phyloP scores from a whole-genome alignment of 2,329 filamentous ascomycete species.

The Fusarium continuum region DNA sequence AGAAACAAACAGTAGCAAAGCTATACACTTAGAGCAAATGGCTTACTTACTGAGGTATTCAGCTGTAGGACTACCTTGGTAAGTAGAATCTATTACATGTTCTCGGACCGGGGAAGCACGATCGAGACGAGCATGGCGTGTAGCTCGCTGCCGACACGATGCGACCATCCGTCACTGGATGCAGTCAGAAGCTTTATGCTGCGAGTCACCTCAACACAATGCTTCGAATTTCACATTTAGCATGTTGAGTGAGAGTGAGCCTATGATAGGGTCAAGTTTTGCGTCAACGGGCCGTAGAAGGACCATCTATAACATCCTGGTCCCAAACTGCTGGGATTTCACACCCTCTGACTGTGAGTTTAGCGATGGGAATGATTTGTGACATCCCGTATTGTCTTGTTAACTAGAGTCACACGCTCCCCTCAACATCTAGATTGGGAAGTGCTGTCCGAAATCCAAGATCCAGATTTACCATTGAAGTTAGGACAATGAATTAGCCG shows the following conservation, averaged over 20 bases:
- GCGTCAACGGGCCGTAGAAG: neutral
- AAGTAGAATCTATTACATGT: neutral
- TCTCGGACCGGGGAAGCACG: neutral
- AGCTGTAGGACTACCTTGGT: neutral
- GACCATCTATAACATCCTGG: neutral
- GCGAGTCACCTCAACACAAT: neutral
- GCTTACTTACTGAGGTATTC: slow-evolving; percentile 6
- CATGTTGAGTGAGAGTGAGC: neutral
- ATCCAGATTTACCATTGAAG: neutral
- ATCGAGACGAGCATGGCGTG: slow-evolving; percentile 2
- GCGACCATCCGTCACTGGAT: neutral
- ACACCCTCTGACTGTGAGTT: slow-evolving; percentile 1
- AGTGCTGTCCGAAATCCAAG: slow-evolving; percentile 2
- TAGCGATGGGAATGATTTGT: neutral
- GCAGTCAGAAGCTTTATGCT: neutral
- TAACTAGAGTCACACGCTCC: neutral
- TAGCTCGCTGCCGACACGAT: neutral
- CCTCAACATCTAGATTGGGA: slow-evolving; percentile 1
- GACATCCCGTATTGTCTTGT: neutral
- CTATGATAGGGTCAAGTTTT: neutral
- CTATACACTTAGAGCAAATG: neutral
- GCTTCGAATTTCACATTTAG: neutral
- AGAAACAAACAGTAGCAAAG: neutral
- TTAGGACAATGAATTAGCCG: neutral
- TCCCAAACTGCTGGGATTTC: slow-evolving; percentile 8